A percentile compares a stretch with the other conserved stretches of the same genome.
phyloP scores from a whole-genome alignment of 106 monocot genomes.

The Phalaenopsis aphrodite region DNA sequence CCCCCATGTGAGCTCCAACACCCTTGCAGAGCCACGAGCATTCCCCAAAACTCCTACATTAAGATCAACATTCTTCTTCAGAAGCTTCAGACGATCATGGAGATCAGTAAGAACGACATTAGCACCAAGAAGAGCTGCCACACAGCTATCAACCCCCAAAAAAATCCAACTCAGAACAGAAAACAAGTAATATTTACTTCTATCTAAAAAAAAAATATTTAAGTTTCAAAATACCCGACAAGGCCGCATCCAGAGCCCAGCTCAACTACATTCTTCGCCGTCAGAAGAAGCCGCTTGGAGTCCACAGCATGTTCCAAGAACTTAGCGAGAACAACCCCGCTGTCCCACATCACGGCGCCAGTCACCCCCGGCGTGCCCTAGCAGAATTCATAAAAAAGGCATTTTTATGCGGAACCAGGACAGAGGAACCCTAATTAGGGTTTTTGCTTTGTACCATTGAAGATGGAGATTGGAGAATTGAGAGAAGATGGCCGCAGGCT shows the following conservation, averaged over 20 bases:
- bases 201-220: neutral
- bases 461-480: constrained; percentile 76
- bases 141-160: constrained; percentile 24
- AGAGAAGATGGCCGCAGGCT: constrained; percentile 64
- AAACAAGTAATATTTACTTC: neutral
- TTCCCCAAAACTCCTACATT: constrained; percentile 33
- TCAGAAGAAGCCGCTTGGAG: constrained; percentile 31
- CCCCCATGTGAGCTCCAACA: constrained; percentile 83
- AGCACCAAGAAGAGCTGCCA: constrained; percentile 76
- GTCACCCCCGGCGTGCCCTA: constrained; percentile 81
- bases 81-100: constrained; percentile 69
- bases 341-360: constrained; percentile 98
- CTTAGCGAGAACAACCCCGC: constrained; percentile 83
- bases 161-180: neutral
- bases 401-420: neutral
- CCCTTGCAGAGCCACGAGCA: constrained; percentile 47
- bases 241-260: constrained; percentile 88
- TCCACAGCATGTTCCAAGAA: constrained; percentile 91
- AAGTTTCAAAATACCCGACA: constrained; percentile 42
- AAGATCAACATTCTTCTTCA: constrained; percentile 64
- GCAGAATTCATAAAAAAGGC: neutral
- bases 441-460: constrained; percentile 39
- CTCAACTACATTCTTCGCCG: constrained; percentile 60
- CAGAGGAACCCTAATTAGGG: neutral
- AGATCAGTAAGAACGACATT: constrained; percentile 85